A percentile compares a stretch with the other conserved stretches of the same genome.
Evolutionary conservation across 805 yeast species (phyloP).

Genomic region (Yarrowia deformans): DNA sequence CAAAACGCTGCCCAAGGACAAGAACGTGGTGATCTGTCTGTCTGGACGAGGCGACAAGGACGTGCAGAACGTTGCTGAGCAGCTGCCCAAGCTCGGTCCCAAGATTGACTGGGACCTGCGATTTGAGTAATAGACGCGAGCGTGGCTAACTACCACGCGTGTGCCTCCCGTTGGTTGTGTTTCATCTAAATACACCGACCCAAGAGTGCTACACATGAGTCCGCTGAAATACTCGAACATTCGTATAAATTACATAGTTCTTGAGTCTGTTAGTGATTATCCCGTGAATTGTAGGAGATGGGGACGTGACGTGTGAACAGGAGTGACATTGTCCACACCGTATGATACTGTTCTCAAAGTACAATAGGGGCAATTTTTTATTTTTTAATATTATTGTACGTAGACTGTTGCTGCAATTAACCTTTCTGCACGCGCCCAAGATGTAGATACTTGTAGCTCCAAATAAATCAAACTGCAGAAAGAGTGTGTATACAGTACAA

Average conservation of each 20-base stretch:
- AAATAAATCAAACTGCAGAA: no score
- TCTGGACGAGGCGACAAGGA: slow-evolving; percentile 99
- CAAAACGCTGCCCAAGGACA: slow-evolving; percentile 76
- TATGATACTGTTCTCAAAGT: no score
- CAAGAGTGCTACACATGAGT: slow-evolving; percentile 28
- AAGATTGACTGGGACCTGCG: slow-evolving; percentile 95
- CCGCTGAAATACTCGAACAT: slow-evolving; percentile 28
- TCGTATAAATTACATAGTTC: neutral
- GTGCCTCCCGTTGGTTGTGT: slow-evolving; percentile 2
- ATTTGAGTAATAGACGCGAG: slow-evolving; percentile 53
- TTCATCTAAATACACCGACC: neutral
- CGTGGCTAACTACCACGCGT: slow-evolving; percentile 28
- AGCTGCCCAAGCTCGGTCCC: slow-evolving; percentile 87
- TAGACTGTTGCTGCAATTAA: no score
- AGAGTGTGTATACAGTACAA: no score
- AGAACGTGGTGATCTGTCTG: slow-evolving; percentile 84
- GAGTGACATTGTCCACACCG: no score
- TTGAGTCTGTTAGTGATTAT: slow-evolving; percentile 6
- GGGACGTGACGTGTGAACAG: no score
- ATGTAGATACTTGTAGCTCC: no score
- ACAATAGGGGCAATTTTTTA: no score
- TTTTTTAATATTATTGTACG: no score
- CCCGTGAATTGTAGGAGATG: no score
- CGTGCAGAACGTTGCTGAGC: slow-evolving; percentile 96
- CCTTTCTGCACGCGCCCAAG: no score